These are phyloP conservation scores for Eimeria sp. DNA, from an alignment of 169 alveolate genomes.

Conservation along the genomic window DNA sequence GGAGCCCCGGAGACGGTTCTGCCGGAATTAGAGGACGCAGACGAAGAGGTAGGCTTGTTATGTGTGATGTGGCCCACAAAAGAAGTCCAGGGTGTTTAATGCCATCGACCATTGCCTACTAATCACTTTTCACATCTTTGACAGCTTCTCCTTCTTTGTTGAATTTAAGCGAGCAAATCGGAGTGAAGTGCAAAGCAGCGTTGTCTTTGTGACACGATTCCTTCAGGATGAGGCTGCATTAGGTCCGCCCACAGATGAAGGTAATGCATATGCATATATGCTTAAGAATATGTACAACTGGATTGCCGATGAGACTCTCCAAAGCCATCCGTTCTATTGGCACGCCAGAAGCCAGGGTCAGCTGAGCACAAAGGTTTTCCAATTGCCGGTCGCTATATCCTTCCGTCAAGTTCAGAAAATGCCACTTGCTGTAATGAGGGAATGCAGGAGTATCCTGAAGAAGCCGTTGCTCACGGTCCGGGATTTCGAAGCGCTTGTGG, in stretches of 20 bases:
- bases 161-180: neutral
- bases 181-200: neutral
- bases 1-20: neutral
- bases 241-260: neutral
- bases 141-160: neutral
- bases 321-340: conserved; percentile 14
- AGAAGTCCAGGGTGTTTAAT: neutral
- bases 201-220: neutral
- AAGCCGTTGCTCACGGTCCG: neutral
- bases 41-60: neutral
- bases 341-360: neutral
- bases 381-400: neutral
- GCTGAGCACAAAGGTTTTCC: neutral
- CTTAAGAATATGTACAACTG: neutral
- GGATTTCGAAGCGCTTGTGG: neutral
- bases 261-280: neutral
- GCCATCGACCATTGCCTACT: neutral
- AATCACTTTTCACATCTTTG: neutral
- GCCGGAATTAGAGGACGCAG: neutral
- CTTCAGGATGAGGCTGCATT: neutral
- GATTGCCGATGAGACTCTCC: neutral
- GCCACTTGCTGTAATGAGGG: neutral
- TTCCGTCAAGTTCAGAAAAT: neutral
- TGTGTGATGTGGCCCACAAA: neutral
- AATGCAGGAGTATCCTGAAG: neutral